Evolutionary conservation across 2,329 filamentous ascomycete genomes (phyloP), one percentile per base, ranked within the genome.

Genomic region (Calycina herbarum): DNA sequence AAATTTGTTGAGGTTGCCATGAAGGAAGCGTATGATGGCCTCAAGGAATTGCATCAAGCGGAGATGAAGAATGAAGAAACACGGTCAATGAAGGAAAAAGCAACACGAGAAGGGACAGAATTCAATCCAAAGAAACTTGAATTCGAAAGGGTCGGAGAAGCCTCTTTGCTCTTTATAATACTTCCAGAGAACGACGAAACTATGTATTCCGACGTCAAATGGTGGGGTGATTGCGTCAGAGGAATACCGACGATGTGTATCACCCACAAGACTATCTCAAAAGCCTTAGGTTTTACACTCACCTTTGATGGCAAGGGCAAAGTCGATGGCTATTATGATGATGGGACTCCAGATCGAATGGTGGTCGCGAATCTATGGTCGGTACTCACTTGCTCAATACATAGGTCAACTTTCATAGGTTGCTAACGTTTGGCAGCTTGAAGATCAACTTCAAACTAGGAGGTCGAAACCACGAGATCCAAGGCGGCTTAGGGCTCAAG

Each of bases 381-480:
- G 29, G 29, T 48, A 4, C 7, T n/a, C 17, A 1, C 42, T 48
- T 31, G 4, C 17, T 20, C 20, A 20, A 20, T 20, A 20, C 20
- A 20, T 20, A 20, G 20, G 20, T 20, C 20, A 20, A 20, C 20
- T 20, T 20, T 20, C 20, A 20, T 11, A 15, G 38, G 31, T 38
- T 38, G 8, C 15, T 38, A n/a, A 59, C 15, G 33, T 31, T 2
- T 24, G 5, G 13, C 5, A 86, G 82, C 0, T 79, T 96, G 62
- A 96, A 92, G 78, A 82, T 94, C 76, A 96, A 96, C 73, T 80
- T 94, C 63, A 95, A 94, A 76, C 80, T 87, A 17, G 89, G 89
- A 0, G 90, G 91, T 0, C 75, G 82, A 15, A 93, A 93, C 73
- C 91, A 95, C 74, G 77, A 77, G 13, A 79, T 96, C 0, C 74